Conservation (phyloP, 371 early-diverging fungal genomes). For the Mortierella sp. region DNA sequence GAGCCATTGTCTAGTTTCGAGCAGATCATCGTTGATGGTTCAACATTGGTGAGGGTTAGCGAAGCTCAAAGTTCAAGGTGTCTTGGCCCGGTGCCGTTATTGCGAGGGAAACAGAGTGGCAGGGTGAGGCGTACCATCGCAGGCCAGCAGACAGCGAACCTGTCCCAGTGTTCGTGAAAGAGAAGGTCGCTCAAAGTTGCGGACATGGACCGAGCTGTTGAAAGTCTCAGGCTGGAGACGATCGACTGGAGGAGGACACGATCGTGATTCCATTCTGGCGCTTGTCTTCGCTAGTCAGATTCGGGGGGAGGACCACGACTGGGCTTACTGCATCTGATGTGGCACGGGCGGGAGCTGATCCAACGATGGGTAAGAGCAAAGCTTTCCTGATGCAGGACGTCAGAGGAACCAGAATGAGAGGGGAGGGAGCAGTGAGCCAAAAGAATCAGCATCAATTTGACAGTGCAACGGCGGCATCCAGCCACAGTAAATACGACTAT, state of each 20-base stretch:
- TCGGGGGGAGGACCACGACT: slow-evolving; percentile 4
- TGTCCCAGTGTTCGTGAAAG: slow-evolving; percentile 24
- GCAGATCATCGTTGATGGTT: too few species aligned
- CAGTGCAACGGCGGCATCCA: too few species aligned
- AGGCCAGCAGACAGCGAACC: slow-evolving; percentile 32
- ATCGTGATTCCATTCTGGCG: slow-evolving; percentile 11
- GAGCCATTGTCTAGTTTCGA: slow-evolving; percentile 27
- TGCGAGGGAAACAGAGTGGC: neutral
- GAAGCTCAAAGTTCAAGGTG: too few species aligned
- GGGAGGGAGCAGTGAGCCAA: too few species aligned
- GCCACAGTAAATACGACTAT: too few species aligned
- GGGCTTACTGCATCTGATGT: neutral
- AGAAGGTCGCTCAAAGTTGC: slow-evolving; percentile 34
- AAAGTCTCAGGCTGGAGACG: slow-evolving; percentile 7
- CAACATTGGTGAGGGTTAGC: neutral
- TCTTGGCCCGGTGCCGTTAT: too few species aligned
- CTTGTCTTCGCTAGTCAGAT: slow-evolving; percentile 19
- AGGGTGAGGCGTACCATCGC: slow-evolving; percentile 30
- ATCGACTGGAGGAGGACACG: slow-evolving; percentile 5
- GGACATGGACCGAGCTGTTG: slow-evolving; percentile 18
- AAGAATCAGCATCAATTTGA: too few species aligned
- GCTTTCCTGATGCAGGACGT: too few species aligned
- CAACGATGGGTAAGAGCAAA: too few species aligned
- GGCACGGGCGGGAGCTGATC: too few species aligned
- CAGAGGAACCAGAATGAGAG: too few species aligned